phyloP scores from a whole-genome alignment of 495 filamentous ascomycete genomes.

The Penicillium malachiteum region DNA sequence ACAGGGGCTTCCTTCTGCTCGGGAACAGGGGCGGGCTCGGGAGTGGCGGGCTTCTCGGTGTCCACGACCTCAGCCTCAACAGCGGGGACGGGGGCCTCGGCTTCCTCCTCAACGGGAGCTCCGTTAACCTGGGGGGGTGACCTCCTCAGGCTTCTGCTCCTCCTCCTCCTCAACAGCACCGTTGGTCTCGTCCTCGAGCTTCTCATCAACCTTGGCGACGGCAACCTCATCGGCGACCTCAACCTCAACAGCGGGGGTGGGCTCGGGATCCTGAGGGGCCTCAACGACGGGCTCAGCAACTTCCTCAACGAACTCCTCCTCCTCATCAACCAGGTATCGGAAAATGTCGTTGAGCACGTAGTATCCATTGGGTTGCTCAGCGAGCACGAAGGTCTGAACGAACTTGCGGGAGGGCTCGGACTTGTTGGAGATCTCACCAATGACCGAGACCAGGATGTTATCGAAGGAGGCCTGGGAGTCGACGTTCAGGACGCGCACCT shows the following conservation, averaged over 20 bases:
- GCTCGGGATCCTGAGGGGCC: slow-evolving; percentile 25
- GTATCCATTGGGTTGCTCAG: slow-evolving; percentile 93
- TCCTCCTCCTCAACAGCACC: slow-evolving; percentile 18
- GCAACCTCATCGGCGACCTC: slow-evolving; percentile 34
- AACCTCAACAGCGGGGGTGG: slow-evolving; percentile 28
- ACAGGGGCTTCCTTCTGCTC: slow-evolving; percentile 48
- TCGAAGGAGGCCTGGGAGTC: slow-evolving; percentile 90
- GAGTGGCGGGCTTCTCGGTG: slow-evolving; percentile 52
- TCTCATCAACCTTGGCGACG: slow-evolving; percentile 57
- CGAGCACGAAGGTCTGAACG: slow-evolving; percentile 96
- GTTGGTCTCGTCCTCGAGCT: slow-evolving; percentile 50
- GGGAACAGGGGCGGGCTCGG: slow-evolving; percentile 45
- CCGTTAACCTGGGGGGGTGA: slow-evolving; percentile 44
- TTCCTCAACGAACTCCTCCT: slow-evolving; percentile 69
- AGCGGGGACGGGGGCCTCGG: slow-evolving; percentile 31
- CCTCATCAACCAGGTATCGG: slow-evolving; percentile 79
- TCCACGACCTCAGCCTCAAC: slow-evolving; percentile 49
- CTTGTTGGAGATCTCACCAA: slow-evolving; percentile 96
- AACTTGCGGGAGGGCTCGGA: slow-evolving; percentile 88
- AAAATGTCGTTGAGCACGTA: slow-evolving; percentile 99
- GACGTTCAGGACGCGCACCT: slow-evolving; percentile 96
- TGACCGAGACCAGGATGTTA: slow-evolving; percentile 94
- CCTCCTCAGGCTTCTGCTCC: slow-evolving; percentile 22
- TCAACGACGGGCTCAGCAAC: slow-evolving; percentile 45
- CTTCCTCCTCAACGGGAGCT: slow-evolving; percentile 32